phyloP scores from a whole-genome alignment of 1,284 basidiomycete genomes.

The Trichosporon sp. region DNA sequence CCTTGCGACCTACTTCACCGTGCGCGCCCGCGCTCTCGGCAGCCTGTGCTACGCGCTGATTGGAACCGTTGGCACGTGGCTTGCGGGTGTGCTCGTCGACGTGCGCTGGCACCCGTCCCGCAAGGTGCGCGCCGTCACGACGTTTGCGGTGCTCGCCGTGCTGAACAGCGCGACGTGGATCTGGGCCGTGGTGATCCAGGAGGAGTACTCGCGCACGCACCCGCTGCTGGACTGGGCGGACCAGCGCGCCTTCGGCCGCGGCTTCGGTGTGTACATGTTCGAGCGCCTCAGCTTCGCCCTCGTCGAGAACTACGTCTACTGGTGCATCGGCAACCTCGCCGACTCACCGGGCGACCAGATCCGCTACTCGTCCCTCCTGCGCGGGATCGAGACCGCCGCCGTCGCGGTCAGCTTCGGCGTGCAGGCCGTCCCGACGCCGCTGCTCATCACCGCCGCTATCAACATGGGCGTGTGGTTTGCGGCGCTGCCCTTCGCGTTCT shows the following conservation, averaged over 20 bases:
- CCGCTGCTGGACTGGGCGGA: conserved; percentile 14
- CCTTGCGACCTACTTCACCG: conserved; percentile 32
- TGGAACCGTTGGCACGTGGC: conserved; percentile 9
- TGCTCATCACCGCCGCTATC: conserved; percentile 9
- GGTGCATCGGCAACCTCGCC: conserved; percentile 12
- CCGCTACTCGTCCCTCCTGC: conserved; percentile 13
- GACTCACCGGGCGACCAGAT: conserved; percentile 18
- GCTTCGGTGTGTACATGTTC: conserved; percentile 17
- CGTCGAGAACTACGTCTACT: conserved; percentile 16
- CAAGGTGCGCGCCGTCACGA: conserved; percentile 5
- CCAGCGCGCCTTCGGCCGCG: conserved; percentile 11
- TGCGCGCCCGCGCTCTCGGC: conserved; percentile 32
- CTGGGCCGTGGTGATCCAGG: conserved; percentile 14
- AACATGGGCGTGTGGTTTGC: conserved; percentile 11
- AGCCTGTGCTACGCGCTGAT: conserved; percentile 15
- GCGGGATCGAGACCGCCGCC: conserved; percentile 15
- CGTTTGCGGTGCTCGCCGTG: neutral
- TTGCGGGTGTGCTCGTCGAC: conserved; percentile 13
- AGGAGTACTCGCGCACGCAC: conserved; percentile 12
- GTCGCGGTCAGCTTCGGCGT: conserved; percentile 12
- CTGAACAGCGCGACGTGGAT: conserved; percentile 14
- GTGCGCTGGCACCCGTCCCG: conserved; percentile 6
- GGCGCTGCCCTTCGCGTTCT: conserved; percentile 6
- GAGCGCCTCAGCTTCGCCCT: conserved; percentile 9
- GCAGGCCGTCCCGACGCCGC: conserved; percentile 15